phyloP scores from a whole-genome alignment of 345 rosid species.

The Rhodomyrtus tomentosa region DNA sequence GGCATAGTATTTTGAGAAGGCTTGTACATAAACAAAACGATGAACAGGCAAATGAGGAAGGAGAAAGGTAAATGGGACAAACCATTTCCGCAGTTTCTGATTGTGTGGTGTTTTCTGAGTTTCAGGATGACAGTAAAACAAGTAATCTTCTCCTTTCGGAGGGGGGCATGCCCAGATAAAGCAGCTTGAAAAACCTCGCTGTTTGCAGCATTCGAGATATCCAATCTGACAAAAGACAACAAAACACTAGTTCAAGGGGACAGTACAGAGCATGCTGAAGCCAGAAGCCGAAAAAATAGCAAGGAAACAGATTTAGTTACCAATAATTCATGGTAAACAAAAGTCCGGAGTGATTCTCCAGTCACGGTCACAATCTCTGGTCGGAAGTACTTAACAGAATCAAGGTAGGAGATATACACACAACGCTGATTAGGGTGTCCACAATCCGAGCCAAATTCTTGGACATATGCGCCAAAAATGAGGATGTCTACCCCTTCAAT shows the following conservation, averaged over 20 bases:
- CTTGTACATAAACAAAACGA: background rate
- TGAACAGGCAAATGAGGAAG: background rate
- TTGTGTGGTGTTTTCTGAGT: slow-evolving; percentile 86
- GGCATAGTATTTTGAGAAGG: background rate
- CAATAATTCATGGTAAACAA: slow-evolving; percentile 93
- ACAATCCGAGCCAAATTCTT: slow-evolving; percentile 89
- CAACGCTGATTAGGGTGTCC: slow-evolving; percentile 82
- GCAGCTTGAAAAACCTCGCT: slow-evolving; percentile 92
- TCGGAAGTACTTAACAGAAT: slow-evolving; percentile 89
- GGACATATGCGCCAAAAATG: slow-evolving; percentile 87
- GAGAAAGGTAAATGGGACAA: slow-evolving; percentile 11
- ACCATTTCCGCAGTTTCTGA: slow-evolving; percentile 86
- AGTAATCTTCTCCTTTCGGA: slow-evolving; percentile 88
- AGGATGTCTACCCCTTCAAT: slow-evolving; percentile 96
- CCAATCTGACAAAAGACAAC: slow-evolving; percentile 54
- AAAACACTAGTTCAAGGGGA: background rate
- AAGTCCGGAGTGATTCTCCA: slow-evolving; percentile 92
- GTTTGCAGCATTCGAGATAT: slow-evolving; percentile 89
- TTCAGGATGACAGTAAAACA: slow-evolving; percentile 91
- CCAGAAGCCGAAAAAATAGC: background rate
- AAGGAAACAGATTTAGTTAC: slow-evolving; percentile 18
- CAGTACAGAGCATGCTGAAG: background rate
- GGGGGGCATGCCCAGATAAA: slow-evolving; percentile 99
- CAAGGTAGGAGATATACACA: slow-evolving; percentile 86
- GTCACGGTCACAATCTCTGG: slow-evolving; percentile 67